A percentile compares a stretch with the other conserved stretches of the same genome.
These are phyloP conservation scores for Clohesyomyces aquaticus DNA, from an alignment of 495 filamentous ascomycete genomes.

Conservation along the genomic window DNA sequence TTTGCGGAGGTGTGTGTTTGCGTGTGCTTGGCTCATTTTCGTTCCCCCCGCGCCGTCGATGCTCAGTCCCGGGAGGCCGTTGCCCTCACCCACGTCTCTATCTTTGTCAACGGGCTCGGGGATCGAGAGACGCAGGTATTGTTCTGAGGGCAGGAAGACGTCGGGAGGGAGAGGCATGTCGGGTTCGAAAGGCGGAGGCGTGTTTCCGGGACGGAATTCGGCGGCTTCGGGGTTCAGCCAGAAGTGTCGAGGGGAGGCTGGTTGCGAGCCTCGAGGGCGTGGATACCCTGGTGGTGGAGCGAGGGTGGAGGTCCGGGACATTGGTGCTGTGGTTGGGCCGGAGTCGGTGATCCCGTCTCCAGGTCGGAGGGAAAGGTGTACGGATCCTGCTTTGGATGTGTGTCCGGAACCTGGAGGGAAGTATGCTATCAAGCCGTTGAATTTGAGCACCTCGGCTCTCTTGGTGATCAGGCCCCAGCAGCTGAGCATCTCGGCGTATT, in stretches of 20 bases:
- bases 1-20: not conserved
- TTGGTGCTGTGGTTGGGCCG: not conserved
- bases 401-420: slow-evolving; percentile 27
- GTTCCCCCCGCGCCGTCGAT: slow-evolving; percentile 3
- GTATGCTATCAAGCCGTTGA: slow-evolving; percentile 60
- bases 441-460: slow-evolving; percentile 81
- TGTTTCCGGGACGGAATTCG: slow-evolving; percentile 30
- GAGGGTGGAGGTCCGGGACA: slow-evolving; percentile 20
- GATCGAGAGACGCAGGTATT: slow-evolving; percentile 25
- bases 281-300: slow-evolving; percentile 3
- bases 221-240: slow-evolving; percentile 38
- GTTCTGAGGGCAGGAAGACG: slow-evolving; percentile 15
- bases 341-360: slow-evolving; percentile 5
- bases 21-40: not conserved
- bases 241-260: slow-evolving; percentile 20
- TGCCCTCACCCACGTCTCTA: not conserved
- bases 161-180: slow-evolving; percentile 12
- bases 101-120: slow-evolving; percentile 5
- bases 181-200: not conserved
- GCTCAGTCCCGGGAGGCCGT: not conserved
- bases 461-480: slow-evolving; percentile 79
- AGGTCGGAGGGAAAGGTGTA: slow-evolving; percentile 15
- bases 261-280: slow-evolving; percentile 12
- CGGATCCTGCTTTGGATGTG: slow-evolving; percentile 12
- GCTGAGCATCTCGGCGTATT: slow-evolving; percentile 80